Conservation (phyloP, 2,329 filamentous ascomycete genomes). For the Chaetothyriales sp. region DNA sequence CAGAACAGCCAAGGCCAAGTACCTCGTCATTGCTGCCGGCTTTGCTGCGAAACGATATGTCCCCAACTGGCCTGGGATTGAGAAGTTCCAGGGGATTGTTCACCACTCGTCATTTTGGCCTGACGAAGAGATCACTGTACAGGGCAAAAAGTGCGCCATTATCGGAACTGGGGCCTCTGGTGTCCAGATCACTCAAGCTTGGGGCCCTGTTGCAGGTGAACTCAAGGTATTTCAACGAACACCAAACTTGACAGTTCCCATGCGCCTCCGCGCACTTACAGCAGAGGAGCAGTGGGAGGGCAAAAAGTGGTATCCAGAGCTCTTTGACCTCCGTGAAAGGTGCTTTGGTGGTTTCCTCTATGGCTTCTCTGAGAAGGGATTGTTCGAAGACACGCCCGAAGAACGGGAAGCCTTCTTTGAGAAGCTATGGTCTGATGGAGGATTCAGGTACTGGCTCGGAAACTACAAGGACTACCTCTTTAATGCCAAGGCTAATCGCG, state of each 20-base stretch:
- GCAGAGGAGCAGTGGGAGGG: constrained; percentile 39
- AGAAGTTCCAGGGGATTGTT: constrained; percentile 41
- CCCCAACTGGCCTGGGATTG: constrained; percentile 42
- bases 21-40: constrained; percentile 33
- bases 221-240: constrained; percentile 46
- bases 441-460: constrained; percentile 43
- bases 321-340: constrained; percentile 19
- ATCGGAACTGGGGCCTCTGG: constrained; percentile 52
- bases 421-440: constrained; percentile 36
- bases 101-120: constrained; percentile 50
- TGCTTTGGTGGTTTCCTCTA: constrained; percentile 33
- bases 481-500: constrained; percentile 35
- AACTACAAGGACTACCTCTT: constrained; percentile 38
- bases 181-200: constrained; percentile 48
- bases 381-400: constrained; percentile 27
- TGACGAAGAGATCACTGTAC: constrained; percentile 35
- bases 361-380: constrained; percentile 44
- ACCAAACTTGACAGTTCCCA: constrained; percentile 49
- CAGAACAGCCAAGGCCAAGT: constrained; percentile 25
- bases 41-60: constrained; percentile 45
- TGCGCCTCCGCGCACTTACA: constrained; percentile 37
- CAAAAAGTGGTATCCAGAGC: constrained; percentile 10
- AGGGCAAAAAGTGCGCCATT: constrained; percentile 44
- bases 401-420: constrained; percentile 34
- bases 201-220: constrained; percentile 36